Evolutionary conservation across 2,329 filamentous ascomycete genomes (phyloP).

Genomic region (Calonectria fujianensis): DNA sequence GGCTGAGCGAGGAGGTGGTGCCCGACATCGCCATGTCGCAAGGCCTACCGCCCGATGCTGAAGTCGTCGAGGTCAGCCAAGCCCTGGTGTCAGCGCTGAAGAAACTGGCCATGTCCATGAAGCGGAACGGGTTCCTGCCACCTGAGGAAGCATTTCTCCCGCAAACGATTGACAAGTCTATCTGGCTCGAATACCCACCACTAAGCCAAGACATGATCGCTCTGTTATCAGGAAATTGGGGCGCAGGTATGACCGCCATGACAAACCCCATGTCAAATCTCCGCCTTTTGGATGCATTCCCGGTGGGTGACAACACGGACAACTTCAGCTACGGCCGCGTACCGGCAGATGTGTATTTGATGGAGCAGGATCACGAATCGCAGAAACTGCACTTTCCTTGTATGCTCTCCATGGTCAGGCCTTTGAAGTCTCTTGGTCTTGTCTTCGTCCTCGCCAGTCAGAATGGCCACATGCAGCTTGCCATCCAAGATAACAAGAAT

Average conservation of each 20-base stretch:
- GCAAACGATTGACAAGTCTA: constrained; percentile 85
- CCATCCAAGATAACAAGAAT: constrained; percentile 81
- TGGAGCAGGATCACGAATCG: constrained; percentile 81
- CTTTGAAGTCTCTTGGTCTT: constrained; percentile 80
- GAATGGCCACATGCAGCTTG: constrained; percentile 83
- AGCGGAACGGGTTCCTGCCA: constrained; percentile 86
- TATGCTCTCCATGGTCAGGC: constrained; percentile 84
- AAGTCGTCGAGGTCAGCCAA: constrained; percentile 73
- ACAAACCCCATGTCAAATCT: constrained; percentile 68
- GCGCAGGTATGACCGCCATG: constrained; percentile 68
- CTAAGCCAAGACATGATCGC: constrained; percentile 83
- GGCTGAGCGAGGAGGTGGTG: constrained; percentile 79
- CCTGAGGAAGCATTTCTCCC: constrained; percentile 81
- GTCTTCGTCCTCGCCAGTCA: constrained; percentile 87
- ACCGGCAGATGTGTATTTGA: constrained; percentile 83
- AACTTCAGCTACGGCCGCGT: constrained; percentile 88
- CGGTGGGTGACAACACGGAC: constrained; percentile 83
- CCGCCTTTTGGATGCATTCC: constrained; percentile 80
- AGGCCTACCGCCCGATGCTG: constrained; percentile 64
- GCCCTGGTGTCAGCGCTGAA: constrained; percentile 79
- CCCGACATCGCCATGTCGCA: constrained; percentile 69
- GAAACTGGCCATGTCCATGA: constrained; percentile 88
- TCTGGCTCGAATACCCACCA: constrained; percentile 87
- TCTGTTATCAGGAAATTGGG: constrained; percentile 79
- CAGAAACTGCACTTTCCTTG: constrained; percentile 83